These are phyloP conservation scores for Populus tremula DNA, from an alignment of 345 rosid genomes.

Conservation along the genomic window DNA sequence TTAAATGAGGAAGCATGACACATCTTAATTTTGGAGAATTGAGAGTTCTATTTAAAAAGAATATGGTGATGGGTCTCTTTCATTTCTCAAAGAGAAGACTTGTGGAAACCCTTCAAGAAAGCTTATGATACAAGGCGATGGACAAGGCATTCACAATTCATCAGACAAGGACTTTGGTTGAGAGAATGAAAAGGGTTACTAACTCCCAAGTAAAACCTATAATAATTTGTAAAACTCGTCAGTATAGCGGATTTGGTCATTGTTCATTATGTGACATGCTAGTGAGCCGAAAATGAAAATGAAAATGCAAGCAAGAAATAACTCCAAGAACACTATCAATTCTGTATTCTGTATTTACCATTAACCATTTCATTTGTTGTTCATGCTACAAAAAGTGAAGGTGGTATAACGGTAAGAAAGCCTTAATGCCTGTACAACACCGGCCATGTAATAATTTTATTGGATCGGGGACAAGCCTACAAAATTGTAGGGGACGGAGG, in stretches of 20 bases:
- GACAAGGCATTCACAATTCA: constrained; percentile 57
- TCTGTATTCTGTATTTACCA: constrained; percentile 5
- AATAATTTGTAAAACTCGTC: neutral
- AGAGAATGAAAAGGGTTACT: constrained; percentile 10
- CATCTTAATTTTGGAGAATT: no score
- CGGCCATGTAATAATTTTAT: constrained; percentile 21
- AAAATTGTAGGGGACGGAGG: constrained; percentile 6
- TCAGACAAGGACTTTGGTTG: constrained; percentile 38
- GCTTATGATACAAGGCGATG: constrained; percentile 64
- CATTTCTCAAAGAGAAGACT: constrained; percentile 46
- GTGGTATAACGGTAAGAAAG: neutral
- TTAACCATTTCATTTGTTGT: constrained; percentile 7
- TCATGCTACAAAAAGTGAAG: neutral
- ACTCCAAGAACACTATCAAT: neutral
- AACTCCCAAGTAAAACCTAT: neutral
- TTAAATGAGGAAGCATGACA: no score
- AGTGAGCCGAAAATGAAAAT: neutral
- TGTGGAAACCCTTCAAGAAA: constrained; percentile 55
- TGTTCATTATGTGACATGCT: neutral
- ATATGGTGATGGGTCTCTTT: no score
- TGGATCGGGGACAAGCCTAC: constrained; percentile 7
- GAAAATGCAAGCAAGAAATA: neutral
- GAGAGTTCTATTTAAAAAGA: no score
- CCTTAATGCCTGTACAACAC: constrained; percentile 37
- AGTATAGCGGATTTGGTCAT: neutral